Percentiles rank a stretch among this genome's conserved stretches.
phyloP scores from a whole-genome alignment of 2,329 filamentous ascomycete species.

The Metarhizium sp. region DNA sequence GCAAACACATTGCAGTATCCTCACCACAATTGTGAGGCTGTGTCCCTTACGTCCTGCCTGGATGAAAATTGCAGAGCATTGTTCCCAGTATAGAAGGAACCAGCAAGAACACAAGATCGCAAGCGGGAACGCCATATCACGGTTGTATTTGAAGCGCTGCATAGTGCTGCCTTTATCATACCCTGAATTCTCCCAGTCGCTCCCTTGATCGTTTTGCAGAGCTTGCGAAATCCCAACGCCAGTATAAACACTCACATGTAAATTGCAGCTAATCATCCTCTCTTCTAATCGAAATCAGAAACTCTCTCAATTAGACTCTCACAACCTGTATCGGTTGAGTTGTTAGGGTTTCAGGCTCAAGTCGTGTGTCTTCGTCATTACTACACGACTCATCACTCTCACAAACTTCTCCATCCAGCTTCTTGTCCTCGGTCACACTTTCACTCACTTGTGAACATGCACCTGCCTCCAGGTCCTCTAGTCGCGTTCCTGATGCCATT shows the following conservation, averaged over 20 bases:
- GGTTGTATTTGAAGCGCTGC: not conserved
- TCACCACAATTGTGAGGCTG: no score
- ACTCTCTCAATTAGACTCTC: constrained; percentile 17
- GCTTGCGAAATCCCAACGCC: not conserved
- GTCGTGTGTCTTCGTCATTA: constrained; percentile 12
- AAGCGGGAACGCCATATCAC: not conserved
- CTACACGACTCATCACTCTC: constrained; percentile 1
- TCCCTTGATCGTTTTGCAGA: not conserved
- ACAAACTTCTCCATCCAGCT: not conserved
- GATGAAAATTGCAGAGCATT: not conserved
- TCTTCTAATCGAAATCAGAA: constrained; percentile 6
- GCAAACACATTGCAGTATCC: no score
- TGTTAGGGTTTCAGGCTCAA: constrained; percentile 17
- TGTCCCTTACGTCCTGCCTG: no score
- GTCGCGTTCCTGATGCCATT: constrained; percentile 34
- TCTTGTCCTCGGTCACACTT: not conserved
- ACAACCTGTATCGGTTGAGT: constrained; percentile 22
- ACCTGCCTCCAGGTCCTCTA: not conserved
- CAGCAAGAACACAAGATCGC: not conserved
- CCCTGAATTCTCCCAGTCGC: not conserved
- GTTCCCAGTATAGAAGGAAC: not conserved
- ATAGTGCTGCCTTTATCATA: not conserved
- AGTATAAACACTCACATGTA: constrained; percentile 17
- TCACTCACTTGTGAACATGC: not conserved
- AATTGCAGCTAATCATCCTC: constrained; percentile 10